Percentiles rank a stretch among this genome's conserved stretches.
phyloP scores from a whole-genome alignment of 2,329 filamentous ascomycete species.

The Colletotrichum graminicola region DNA sequence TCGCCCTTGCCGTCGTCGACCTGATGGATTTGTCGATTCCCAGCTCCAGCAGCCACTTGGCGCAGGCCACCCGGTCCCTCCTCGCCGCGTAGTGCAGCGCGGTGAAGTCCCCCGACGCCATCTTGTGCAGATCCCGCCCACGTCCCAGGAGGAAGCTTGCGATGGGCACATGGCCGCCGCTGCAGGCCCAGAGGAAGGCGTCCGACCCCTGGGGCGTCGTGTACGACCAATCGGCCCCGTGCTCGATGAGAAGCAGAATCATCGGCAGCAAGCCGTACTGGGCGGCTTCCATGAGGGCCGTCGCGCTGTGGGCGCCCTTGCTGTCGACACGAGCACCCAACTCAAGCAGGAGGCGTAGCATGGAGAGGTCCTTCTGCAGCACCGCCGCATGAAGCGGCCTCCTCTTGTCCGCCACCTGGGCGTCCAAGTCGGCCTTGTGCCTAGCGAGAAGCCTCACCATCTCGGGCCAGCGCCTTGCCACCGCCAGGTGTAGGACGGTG shows the following conservation, averaged over 20 bases:
- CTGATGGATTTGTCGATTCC: conserved; percentile 22
- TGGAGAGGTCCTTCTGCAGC: conserved; percentile 11
- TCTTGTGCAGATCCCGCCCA: conserved; percentile 19
- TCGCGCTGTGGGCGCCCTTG: conserved; percentile 2
- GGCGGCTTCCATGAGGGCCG: conserved; percentile 21
- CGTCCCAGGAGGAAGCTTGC: conserved; percentile 24
- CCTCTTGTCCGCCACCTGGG: not conserved
- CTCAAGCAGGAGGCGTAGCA: conserved; percentile 25
- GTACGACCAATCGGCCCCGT: conserved; percentile 15
- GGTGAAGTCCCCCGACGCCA: conserved; percentile 14
- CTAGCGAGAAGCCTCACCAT: conserved; percentile 17
- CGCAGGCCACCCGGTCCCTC: conserved; percentile 5
- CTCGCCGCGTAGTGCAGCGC: conserved; percentile 30
- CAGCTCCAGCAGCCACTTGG: conserved; percentile 36
- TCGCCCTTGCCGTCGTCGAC: conserved; percentile 7
- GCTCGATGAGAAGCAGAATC: conserved; percentile 20
- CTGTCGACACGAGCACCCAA: conserved; percentile 7
- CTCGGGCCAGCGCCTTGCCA: conserved; percentile 2
- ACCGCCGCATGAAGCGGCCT: conserved; percentile 26
- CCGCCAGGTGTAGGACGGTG: conserved; percentile 24
- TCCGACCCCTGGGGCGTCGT: conserved; percentile 23
- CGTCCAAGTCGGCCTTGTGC: conserved; percentile 15
- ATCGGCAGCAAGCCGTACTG: conserved; percentile 14
- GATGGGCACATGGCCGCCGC: not conserved
- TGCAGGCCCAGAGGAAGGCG: conserved; percentile 15